Evolutionary conservation across 352 stramenopile species (phyloP), one percentile per base, ranked within the genome.

Genomic region (Aphanomyces astaci): DNA sequence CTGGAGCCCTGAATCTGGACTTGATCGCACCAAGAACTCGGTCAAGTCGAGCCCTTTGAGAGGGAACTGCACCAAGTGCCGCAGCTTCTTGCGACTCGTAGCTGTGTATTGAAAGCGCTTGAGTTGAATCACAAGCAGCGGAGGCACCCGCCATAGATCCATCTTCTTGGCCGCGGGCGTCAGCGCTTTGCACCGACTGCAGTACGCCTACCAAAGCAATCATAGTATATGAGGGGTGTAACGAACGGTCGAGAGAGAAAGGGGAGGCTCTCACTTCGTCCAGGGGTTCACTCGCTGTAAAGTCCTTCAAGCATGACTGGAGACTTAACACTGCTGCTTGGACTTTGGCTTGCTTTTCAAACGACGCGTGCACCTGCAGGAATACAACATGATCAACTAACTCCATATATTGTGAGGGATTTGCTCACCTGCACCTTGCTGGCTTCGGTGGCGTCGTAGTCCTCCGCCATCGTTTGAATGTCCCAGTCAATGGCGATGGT

Each of bases 101-200:
- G 96, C 82, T n/a, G 95, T 98, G 64, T 95, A 98, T 71, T 98
- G 97, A 73, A 99, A 99, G 17, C 97, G 90, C 75, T 99, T 99
- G n/a, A 99, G 80, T 48, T 99, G 97, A 64, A 99, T 98, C n/a
- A 99, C 96, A 3, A 99, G 79, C 49, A 99, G 74, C 0, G 96
- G 96, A 33, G 97, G 97, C 45, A 99, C 75, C 25, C 96, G 86
- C 96, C 96, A 99, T 0, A 99, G 74, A 71, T 98, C 94, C 85
- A 99, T 98, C 36, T 94, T 95, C 73, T 98, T 98, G 10, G 88
- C 98, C 72, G 82, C 82, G 73, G 92, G 78, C 76, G 94, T 79
- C 83, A 96, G 80, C 75, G 98, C 81, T 79, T 97, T 78, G 78
- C 86, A 94, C 10, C 82, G 81, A 1, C 86, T 82, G 31, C 86